Percentiles rank a stretch among this genome's conserved stretches.
These are phyloP conservation scores for Pestalotiopsis sp. DNA, from an alignment of 2,329 filamentous ascomycete species.

Conservation along the genomic window DNA sequence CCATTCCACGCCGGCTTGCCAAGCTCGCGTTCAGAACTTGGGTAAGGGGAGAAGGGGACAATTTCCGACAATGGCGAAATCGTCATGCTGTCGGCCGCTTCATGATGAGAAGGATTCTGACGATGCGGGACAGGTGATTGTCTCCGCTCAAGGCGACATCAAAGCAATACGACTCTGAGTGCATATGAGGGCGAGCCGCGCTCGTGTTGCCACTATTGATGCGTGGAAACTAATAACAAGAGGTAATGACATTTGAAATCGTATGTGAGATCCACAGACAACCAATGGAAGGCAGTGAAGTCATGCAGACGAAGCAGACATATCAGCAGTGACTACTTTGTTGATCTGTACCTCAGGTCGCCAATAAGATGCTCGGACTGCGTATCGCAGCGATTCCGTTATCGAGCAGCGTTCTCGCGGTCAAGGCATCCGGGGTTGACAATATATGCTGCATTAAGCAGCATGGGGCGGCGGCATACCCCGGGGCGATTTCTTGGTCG, in stretches of 20 bases:
- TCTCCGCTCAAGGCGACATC: constrained; percentile 9
- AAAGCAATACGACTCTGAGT: constrained; percentile 8
- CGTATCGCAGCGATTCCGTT: neutral
- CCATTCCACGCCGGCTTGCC: neutral
- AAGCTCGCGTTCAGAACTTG: neutral
- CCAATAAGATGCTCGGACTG: neutral
- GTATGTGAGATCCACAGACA: neutral
- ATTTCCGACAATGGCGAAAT: neutral
- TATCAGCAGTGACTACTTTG: neutral
- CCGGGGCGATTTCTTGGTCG: neutral
- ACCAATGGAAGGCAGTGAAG: neutral
- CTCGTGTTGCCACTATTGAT: neutral
- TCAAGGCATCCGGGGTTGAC: neutral
- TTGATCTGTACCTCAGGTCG: neutral
- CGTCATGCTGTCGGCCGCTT: neutral
- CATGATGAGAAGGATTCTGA: neutral
- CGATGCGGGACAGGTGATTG: neutral
- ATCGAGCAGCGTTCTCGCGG: neutral
- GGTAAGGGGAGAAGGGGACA: neutral
- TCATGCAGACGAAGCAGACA: neutral
- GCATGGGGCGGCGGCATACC: neutral
- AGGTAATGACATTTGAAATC: neutral
- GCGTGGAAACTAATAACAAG: neutral
- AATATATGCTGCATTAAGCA: constrained; percentile 10
- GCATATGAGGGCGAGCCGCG: neutral